These are phyloP conservation scores for Miscanthus lutarioriparius DNA, from an alignment of 176 grass and related monocot genomes.

Conservation along the genomic window DNA sequence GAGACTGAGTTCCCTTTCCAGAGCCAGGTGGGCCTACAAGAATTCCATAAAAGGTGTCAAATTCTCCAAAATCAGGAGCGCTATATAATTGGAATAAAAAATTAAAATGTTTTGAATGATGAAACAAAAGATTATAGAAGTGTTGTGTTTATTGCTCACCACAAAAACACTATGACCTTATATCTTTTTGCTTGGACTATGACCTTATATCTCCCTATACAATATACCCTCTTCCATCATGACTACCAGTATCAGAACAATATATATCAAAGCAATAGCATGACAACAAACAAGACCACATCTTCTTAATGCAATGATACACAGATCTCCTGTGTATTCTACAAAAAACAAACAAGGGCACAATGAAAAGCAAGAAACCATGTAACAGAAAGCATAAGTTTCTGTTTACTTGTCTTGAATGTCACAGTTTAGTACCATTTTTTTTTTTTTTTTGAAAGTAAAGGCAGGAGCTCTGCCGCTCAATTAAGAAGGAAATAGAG, in stretches of 20 bases:
- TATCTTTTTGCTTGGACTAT: too few species aligned
- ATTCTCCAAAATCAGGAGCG: background rate
- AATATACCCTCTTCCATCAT: background rate
- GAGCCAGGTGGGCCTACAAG: slow-evolving; percentile 87
- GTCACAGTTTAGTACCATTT: background rate
- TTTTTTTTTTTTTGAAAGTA: too few species aligned
- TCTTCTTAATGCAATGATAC: too few species aligned
- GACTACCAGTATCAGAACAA: background rate
- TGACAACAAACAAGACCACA: background rate
- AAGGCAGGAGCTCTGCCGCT: too few species aligned
- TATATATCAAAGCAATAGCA: background rate
- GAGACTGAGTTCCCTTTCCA: slow-evolving; percentile 94
- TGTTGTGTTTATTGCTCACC: background rate
- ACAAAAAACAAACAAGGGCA: background rate
- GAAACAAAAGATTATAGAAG: background rate
- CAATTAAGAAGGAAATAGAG: too few species aligned
- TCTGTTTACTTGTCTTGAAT: background rate
- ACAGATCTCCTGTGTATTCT: too few species aligned
- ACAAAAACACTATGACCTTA: background rate
- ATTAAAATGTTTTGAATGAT: background rate
- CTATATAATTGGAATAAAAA: background rate
- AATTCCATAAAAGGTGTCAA: background rate
- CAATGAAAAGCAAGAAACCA: background rate
- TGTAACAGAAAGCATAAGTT: background rate
- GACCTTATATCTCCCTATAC: background rate